Conservation (phyloP, 2,329 filamentous ascomycete species). For the Fusarium torreyae region DNA sequence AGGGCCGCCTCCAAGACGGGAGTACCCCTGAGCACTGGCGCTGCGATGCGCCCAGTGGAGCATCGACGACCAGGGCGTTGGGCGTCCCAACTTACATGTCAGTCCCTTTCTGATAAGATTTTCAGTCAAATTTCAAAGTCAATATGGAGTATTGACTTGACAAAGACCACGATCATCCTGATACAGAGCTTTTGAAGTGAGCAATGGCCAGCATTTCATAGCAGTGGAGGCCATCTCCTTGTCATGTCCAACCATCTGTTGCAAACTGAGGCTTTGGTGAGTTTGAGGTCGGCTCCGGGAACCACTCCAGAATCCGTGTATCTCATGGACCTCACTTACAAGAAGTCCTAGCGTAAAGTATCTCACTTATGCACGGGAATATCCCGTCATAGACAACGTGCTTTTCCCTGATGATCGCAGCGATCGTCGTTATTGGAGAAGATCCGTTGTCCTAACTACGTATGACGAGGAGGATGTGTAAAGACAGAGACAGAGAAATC, state of each 20-base stretch:
- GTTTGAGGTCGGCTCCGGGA: slow-evolving; percentile 31
- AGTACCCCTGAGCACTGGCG: slow-evolving; percentile 48
- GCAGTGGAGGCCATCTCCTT: slow-evolving; percentile 6
- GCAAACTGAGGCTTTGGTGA: slow-evolving; percentile 9
- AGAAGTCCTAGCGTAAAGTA: slow-evolving; percentile 16
- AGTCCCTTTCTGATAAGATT: slow-evolving; percentile 29
- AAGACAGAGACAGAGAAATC: slow-evolving; percentile 19
- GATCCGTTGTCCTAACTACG: slow-evolving; percentile 36
- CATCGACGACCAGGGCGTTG: slow-evolving; percentile 29
- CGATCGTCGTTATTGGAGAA: slow-evolving; percentile 27
- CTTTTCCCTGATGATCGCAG: slow-evolving; percentile 37
- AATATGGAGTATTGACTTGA: background rate
- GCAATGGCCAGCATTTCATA: background rate
- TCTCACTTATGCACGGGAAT: slow-evolving; percentile 14
- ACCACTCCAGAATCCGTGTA: slow-evolving; percentile 7
- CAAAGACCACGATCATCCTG: background rate
- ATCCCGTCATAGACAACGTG: slow-evolving; percentile 32
- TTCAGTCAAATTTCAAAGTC: slow-evolving; percentile 13
- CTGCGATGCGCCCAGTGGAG: slow-evolving; percentile 50
- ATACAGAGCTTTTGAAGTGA: slow-evolving; percentile 4
- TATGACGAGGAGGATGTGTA: slow-evolving; percentile 8
- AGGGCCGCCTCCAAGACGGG: slow-evolving; percentile 36
- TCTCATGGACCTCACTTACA: slow-evolving; percentile 30
- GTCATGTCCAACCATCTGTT: slow-evolving; percentile 18
- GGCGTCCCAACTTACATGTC: slow-evolving; percentile 38